Evolutionary conservation across 139 green algal genomes (phyloP), one percentile per base, ranked within the genome.

Genomic region (Tetradesmus obliquus): DNA sequence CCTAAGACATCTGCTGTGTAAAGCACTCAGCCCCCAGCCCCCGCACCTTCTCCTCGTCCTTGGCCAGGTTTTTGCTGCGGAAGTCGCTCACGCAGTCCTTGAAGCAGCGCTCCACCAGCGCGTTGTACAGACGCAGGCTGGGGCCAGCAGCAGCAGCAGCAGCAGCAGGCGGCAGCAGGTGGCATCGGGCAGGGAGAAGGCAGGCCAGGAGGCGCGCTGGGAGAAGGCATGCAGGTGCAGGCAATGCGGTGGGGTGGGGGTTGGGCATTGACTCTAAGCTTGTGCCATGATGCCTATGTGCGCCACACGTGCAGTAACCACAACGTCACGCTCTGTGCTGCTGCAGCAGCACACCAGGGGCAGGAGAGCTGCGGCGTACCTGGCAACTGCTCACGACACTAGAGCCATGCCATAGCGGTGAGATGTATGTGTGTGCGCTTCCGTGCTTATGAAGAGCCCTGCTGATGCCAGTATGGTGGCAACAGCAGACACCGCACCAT

Each of bases 61-160:
- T 95, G 32, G 98, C 97, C 17, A 99, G 94, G 32, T 96, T 96
- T 86, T 99, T 99, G 72, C 96, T 97, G 22, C 98, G 94, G 93
- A 99, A 99, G 54, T 94, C 95, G 54, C 98, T 95, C 1, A 99
- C 96, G 91, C 98, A 99, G 90, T 99, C 96, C 74, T 93, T 96
- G 93, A 99, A 99, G 79, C 98, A 99, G 20, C 94, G 84, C 94
- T 99, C 97, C 32, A 99, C 98, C 7, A 99, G 94, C 32, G 84
- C 95, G 93, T 99, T 99, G 94, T 99, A 99, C 96, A 99, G 98
- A n/a, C 96, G 93, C 87, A 99, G 90, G 90, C 97, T 98, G 95
- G 69, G 82, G 62, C 55, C 32, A 10, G 45, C 12, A 72, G 45
- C n/a, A 62, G 10, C 82, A 88, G 76, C 32, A n/a, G 19, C 71